Evolutionary conservation across 2,329 filamentous ascomycete species (phyloP), one percentile per base, ranked within the genome.

Genomic region (Claviceps paspali): DNA sequence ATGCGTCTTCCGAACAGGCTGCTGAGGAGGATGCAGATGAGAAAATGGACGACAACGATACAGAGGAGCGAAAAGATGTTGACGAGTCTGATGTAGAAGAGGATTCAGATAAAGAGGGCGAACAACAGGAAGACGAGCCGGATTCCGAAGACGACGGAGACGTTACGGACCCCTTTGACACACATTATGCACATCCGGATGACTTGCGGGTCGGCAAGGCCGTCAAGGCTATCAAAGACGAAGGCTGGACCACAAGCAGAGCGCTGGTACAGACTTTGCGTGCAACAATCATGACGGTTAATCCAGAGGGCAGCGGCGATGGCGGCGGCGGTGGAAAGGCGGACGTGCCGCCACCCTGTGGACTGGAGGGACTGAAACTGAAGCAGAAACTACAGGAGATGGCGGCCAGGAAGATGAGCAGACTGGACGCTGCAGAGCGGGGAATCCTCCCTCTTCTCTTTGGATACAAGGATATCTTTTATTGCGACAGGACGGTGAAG

Each of bases 401-500:
- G 8, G 67, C 74, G 18, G 54, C 56, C 14, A 66, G 70, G 35
- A 63, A 73, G 46, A 59, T 74, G 32, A 57, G 69, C 3, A 60
- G 60, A 3, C 75, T 93, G 40, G 67, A 74, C 38, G 57, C 65
- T 1, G 54, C 78, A 1, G 76, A 85, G 49, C 70, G 77, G 47
- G 64, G 68, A 2, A 50, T 95, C 27, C 75, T 79, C 2, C 73
- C 80, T 0, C 65, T 80, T 8, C 64, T 94, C 1, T 94, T 92
- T 55, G 75, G 76, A 46, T 94, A 96, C 52, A 72, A 75, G 38
- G 88, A 96, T 51, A 48, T 93, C 1, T 59, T 95, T 1, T 82
- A 82, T 50, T 83, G 79, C 39, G 75, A 76, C 36, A 71, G 88
- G 30, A 83, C 72, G 1, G 59, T 77, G 2, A 62, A 67, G 12